Evolutionary conservation across 768 basidiomycete genomes (phyloP).

Genomic region (Phanerodontia chrysosporium): DNA sequence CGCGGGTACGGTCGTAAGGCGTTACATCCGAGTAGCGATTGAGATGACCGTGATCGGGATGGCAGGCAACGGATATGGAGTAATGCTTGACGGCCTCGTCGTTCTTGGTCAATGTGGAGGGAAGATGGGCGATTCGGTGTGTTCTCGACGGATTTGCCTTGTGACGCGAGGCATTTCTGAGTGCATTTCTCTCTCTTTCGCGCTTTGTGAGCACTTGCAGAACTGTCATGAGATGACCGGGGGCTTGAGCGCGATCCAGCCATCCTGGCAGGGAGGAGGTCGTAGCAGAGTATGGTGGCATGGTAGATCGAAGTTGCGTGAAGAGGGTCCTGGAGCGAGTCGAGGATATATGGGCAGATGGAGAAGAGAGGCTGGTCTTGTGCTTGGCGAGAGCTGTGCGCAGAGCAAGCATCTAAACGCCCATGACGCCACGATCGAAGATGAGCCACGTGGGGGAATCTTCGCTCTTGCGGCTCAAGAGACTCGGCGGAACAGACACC

Average conservation of each 20-base stretch:
- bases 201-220: conserved; percentile 34
- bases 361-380: background rate
- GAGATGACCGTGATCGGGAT: conserved; percentile 36
- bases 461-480: background rate
- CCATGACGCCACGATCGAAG: background rate
- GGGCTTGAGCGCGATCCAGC: conserved; percentile 23
- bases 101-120: conserved; percentile 17
- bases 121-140: conserved; percentile 15
- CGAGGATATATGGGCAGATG: background rate
- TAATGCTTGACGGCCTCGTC: conserved; percentile 41
- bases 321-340: background rate
- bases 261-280: conserved; percentile 18
- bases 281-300: background rate
- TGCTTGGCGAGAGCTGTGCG: background rate
- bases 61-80: conserved; percentile 47
- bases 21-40: conserved; percentile 75
- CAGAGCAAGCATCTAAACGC: background rate
- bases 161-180: conserved; percentile 26
- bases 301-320: background rate
- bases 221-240: conserved; percentile 26
- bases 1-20: conserved; percentile 81
- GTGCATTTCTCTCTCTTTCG: conserved; percentile 30
- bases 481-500: background rate
- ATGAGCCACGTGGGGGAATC: background rate
- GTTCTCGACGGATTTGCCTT: conserved; percentile 18